A percentile compares a stretch with the other conserved stretches of the same genome.
phyloP scores from a whole-genome alignment of 2,329 filamentous ascomycete species.

The Exophiala calicioides region DNA sequence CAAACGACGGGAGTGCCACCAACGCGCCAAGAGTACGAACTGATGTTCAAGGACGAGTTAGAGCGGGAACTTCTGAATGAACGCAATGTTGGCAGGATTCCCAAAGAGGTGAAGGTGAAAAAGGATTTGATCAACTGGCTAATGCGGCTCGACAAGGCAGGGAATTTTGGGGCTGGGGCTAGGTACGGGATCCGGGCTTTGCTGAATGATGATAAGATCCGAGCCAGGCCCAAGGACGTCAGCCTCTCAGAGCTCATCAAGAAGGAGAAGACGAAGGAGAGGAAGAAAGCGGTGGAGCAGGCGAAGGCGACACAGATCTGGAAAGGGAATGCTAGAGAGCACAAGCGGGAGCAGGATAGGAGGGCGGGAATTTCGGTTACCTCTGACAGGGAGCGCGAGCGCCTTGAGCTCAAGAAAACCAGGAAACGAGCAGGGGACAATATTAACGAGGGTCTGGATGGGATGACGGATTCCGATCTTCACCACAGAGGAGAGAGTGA shows the following conservation, averaged over 20 bases:
- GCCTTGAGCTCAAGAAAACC: too few relatives aligned
- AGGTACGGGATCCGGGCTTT: conserved; percentile 9
- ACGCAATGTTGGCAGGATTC: conserved; percentile 1
- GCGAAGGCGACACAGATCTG: too few relatives aligned
- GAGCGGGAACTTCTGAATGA: conserved; percentile 12
- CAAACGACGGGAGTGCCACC: conserved; percentile 6
- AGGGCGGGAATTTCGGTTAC: too few relatives aligned
- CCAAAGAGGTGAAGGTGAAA: conserved; percentile 4
- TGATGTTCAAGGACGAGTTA: conserved; percentile 22
- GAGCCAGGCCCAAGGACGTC: conserved; percentile 2
- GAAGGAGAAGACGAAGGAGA: too few relatives aligned
- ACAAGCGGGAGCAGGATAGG: too few relatives aligned
- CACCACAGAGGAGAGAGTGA: too few relatives aligned
- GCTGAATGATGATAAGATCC: background rate
- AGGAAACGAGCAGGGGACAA: too few relatives aligned
- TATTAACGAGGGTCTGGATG: too few relatives aligned
- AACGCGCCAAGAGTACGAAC: conserved; percentile 10
- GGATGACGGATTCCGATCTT: too few relatives aligned
- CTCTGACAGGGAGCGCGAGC: too few relatives aligned
- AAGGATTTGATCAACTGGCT: conserved; percentile 9
- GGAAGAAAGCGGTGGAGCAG: too few relatives aligned
- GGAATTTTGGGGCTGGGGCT: conserved; percentile 13
- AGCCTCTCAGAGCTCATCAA: conserved; percentile 7
- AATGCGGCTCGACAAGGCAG: conserved; percentile 13
- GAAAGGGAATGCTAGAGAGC: too few relatives aligned